Evolutionary conservation across 1,284 basidiomycete genomes (phyloP), one percentile per base, ranked within the genome.

Genomic region (Cutaneotrichosporon sp.): DNA sequence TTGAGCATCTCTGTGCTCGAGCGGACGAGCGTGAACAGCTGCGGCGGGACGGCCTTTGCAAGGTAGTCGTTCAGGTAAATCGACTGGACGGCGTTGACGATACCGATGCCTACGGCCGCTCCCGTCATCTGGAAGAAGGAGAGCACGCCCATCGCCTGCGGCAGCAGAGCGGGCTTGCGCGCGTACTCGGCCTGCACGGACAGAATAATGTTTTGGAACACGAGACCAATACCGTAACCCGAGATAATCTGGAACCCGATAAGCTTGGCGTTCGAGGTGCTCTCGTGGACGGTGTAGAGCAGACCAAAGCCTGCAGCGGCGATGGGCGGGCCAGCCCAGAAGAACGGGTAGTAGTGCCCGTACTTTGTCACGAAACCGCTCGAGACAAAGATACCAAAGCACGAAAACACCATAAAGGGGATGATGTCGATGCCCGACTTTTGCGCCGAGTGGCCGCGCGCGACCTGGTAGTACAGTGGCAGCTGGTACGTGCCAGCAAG

Each of bases 191-290:
- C 77, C 58, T 78, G 77, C 4, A 78, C 71, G 9, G 77, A 70
- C 15, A 78, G 69, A 38, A 78, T 61, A 4, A 69, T 65, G 55
- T 76, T 75, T 40, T 52, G 58, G 65, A 70, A 74, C 18, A 58
- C 45, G 14, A 69, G 55, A 10, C 73, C 72, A 37, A 73, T 64
- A 30, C 72, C 69, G 35, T 74, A 65, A 12, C 69, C 74, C 15
- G 76, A 62, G 22, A 79, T 62, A 63, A 80, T 76, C 63, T 80
- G 78, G 67, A 65, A 79, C 0, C 78, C 79, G 44, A 76, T 73
- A 13, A 80, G 46, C 23, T 67, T 68, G 33, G 68, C 59, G 50
- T 61, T 65, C 1, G 73, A 53, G 2, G 75, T 76, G 42, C 58
- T 15, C 17, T 67, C 65, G 33, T 63, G 61, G 56, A 79, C 52